Percentiles rank a stretch among this genome's conserved stretches.
These are phyloP conservation scores for Kregervanrija fluxuum DNA, from an alignment of 805 yeast genomes.

Conservation along the genomic window DNA sequence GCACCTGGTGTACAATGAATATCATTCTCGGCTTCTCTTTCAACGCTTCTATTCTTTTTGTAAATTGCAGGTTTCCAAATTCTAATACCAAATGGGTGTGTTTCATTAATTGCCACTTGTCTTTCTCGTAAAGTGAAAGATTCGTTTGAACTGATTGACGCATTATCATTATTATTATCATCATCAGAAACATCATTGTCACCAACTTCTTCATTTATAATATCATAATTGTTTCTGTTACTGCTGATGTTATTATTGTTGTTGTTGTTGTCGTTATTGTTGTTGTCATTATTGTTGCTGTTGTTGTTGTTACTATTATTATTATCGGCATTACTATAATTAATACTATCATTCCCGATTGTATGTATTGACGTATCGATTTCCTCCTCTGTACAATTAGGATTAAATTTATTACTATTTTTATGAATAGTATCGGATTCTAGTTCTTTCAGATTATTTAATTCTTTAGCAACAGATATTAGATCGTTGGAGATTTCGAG, in stretches of 20 bases:
- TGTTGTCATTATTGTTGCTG: background rate
- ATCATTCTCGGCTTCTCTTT: constrained; percentile 85
- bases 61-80: constrained; percentile 98
- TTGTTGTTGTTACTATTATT: background rate
- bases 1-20: constrained; percentile 65
- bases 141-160: constrained; percentile 49
- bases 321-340: background rate
- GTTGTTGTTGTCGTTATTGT: background rate
- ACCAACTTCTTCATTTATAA: constrained; percentile 4
- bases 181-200: constrained; percentile 10
- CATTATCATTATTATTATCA: constrained; percentile 29
- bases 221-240: background rate
- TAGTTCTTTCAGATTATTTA: constrained; percentile 21
- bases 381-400: background rate
- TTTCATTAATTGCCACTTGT: constrained; percentile 91
- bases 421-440: constrained; percentile 22
- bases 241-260: background rate
- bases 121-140: constrained; percentile 85
- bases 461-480: constrained; percentile 18
- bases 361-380: background rate
- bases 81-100: constrained; percentile 97
- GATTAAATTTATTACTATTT: background rate
- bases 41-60: constrained; percentile 87
- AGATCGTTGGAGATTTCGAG: constrained; percentile 20
- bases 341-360: background rate